These are phyloP conservation scores for Marvania coccoides DNA, from an alignment of 139 green algal species.

Conservation along the genomic window DNA sequence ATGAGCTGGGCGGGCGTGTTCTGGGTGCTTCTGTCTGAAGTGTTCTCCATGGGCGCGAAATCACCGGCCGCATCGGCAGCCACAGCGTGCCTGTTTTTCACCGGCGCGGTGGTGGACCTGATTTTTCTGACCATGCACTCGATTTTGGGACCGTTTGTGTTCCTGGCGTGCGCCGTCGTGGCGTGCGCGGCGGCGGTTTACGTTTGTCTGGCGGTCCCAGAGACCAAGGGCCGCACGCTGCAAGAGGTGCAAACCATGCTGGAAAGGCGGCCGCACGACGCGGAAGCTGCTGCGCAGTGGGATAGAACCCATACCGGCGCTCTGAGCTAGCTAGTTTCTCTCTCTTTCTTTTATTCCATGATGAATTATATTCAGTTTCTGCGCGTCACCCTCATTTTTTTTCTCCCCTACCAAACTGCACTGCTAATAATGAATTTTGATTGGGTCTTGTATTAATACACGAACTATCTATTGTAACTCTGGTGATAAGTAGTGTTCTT, in stretches of 20 bases:
- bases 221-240: constrained; percentile 62
- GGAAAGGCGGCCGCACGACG: background rate
- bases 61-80: constrained; percentile 42
- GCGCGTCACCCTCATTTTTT: no score
- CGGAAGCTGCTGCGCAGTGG: no score
- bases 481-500: no score
- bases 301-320: no score
- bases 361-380: no score
- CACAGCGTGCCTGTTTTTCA: constrained; percentile 58
- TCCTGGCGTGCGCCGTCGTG: constrained; percentile 51
- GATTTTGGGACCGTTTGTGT: constrained; percentile 29
- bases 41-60: constrained; percentile 68
- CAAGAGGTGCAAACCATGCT: constrained; percentile 49
- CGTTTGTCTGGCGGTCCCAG: constrained; percentile 44
- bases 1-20: constrained; percentile 60
- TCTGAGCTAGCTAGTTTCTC: no score
- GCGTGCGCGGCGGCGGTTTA: constrained; percentile 35
- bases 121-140: constrained; percentile 56
- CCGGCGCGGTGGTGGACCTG: constrained; percentile 52
- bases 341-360: no score
- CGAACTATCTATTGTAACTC: no score
- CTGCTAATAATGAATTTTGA: no score
- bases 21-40: constrained; percentile 70
- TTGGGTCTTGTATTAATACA: no score
- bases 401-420: no score